phyloP scores from a whole-genome alignment of 2,329 filamentous ascomycete genomes.

The Xylaria sp. region DNA sequence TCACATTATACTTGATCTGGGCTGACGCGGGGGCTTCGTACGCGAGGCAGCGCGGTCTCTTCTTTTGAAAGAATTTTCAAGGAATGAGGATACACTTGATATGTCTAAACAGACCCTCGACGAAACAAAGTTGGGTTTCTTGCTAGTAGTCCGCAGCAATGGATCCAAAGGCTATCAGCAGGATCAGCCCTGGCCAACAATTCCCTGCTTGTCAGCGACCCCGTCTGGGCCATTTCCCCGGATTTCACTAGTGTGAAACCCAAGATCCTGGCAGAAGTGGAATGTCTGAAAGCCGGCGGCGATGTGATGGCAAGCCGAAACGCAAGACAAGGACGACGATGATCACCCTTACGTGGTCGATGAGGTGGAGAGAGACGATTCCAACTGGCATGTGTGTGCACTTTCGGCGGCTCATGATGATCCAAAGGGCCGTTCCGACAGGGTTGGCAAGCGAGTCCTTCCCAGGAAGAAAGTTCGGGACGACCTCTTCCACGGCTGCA shows the following conservation, averaged over 20 bases:
- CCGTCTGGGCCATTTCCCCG: conserved; percentile 24
- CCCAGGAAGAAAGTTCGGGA: conserved; percentile 25
- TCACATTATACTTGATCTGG: not conserved
- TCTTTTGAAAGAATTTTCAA: not conserved
- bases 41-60: not conserved
- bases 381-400: not conserved
- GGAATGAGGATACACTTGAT: not conserved
- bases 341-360: conserved; percentile 3
- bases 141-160: not conserved
- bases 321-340: conserved; percentile 2
- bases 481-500: conserved; percentile 26
- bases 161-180: not conserved
- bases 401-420: conserved; percentile 17
- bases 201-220: not conserved
- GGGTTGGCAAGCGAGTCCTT: conserved; percentile 22
- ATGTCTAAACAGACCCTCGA: not conserved
- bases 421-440: not conserved
- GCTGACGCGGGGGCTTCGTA: not conserved
- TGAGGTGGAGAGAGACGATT: not conserved
- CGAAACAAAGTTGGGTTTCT: not conserved
- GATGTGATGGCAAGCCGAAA: conserved; percentile 21
- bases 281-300: conserved; percentile 17
- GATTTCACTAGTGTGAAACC: conserved; percentile 24
- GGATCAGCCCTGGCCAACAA: not conserved
- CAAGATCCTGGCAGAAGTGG: conserved; percentile 11